phyloP scores from a whole-genome alignment of 2,329 filamentous ascomycete genomes.

The Colletotrichum cereale region DNA sequence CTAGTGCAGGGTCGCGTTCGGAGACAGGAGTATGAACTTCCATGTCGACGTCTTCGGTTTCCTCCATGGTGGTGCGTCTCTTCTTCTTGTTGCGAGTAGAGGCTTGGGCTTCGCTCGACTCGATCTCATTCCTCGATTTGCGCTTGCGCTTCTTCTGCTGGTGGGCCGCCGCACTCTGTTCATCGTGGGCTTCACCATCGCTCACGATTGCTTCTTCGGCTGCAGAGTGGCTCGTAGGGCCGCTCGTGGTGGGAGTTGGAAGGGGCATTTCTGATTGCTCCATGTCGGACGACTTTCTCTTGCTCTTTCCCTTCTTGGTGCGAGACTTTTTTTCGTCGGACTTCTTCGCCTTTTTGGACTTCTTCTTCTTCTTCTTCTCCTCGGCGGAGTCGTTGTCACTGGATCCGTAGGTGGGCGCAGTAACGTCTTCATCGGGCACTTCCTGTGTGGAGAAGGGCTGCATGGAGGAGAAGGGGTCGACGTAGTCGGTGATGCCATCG shows the following conservation, averaged over 20 bases:
- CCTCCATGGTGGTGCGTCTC: conserved; percentile 14
- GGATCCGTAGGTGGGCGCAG: not conserved
- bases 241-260: conserved; percentile 11
- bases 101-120: not conserved
- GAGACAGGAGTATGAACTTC: not conserved
- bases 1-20: conserved; percentile 11
- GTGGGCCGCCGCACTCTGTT: not conserved
- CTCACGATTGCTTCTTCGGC: conserved; percentile 11
- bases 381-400: not conserved
- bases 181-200: not conserved
- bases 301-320: conserved; percentile 14
- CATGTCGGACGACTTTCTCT: conserved; percentile 1
- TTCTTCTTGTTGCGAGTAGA: conserved; percentile 27
- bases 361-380: conserved; percentile 20
- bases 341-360: conserved; percentile 24
- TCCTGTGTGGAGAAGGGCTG: conserved; percentile 33
- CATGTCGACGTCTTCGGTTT: conserved; percentile 27
- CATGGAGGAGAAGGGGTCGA: conserved; percentile 32
- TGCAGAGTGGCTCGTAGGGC: conserved; percentile 4
- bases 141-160: conserved; percentile 29
- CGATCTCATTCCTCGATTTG: not conserved
- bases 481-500: conserved; percentile 23
- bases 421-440: not conserved
- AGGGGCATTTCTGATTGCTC: conserved; percentile 3
- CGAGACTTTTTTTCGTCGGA: conserved; percentile 14